phyloP scores from a whole-genome alignment of 371 early-diverging fungal species.

The Rhizopus delemar region DNA sequence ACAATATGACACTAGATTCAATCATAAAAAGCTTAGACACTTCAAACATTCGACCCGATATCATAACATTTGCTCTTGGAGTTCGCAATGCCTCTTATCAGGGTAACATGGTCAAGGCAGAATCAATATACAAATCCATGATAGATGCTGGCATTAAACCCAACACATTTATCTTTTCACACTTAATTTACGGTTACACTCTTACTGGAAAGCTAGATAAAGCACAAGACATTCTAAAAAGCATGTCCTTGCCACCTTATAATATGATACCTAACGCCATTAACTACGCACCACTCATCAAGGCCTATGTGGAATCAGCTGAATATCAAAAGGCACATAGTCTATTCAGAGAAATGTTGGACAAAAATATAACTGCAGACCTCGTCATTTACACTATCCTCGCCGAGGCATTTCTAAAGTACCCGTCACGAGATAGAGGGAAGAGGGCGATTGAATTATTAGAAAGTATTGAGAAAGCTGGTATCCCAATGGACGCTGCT shows the following conservation, averaged over 20 bases:
- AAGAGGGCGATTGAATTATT: slow-evolving; percentile 30
- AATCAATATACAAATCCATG: slow-evolving; percentile 35
- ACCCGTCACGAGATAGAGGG: slow-evolving; percentile 21
- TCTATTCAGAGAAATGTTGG: slow-evolving; percentile 38
- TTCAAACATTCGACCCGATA: slow-evolving; percentile 25
- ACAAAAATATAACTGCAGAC: slow-evolving; percentile 33
- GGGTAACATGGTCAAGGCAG: slow-evolving; percentile 36
- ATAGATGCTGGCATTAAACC: slow-evolving; percentile 31
- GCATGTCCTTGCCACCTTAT: slow-evolving; percentile 28
- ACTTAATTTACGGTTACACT: slow-evolving; percentile 40
- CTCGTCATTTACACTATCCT: slow-evolving; percentile 39
- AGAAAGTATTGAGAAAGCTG: slow-evolving; percentile 18
- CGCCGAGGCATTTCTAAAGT: slow-evolving; percentile 35
- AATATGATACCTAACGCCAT: slow-evolving; percentile 27
- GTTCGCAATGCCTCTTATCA: slow-evolving; percentile 39
- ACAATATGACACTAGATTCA: slow-evolving; percentile 2
- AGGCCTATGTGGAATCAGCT: slow-evolving; percentile 33
- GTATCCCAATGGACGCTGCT: slow-evolving; percentile 25
- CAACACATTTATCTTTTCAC: slow-evolving; percentile 40
- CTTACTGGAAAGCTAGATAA: slow-evolving; percentile 30
- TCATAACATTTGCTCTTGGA: slow-evolving; percentile 33
- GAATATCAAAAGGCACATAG: slow-evolving; percentile 42
- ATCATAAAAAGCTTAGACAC: slow-evolving; percentile 21
- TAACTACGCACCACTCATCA: slow-evolving; percentile 37
- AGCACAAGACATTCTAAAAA: slow-evolving; percentile 26